Percentiles rank a stretch among this genome's conserved stretches.
Evolutionary conservation across 148 eudicot genomes (phyloP).

Genomic region (Dianthus caryophyllus): DNA sequence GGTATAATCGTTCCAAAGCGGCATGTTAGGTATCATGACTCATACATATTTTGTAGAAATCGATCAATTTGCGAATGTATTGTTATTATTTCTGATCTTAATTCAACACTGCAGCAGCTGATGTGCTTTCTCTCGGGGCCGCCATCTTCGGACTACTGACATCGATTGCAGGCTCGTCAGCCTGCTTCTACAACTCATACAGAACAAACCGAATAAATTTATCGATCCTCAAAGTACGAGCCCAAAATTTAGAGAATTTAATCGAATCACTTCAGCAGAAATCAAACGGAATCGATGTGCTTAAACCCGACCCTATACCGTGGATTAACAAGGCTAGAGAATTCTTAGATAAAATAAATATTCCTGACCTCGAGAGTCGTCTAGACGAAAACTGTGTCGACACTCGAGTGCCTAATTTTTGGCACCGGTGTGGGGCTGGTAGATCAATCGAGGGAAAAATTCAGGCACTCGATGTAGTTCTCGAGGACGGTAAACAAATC

Average conservation of each 20-base stretch:
- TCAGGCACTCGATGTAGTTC: conserved; percentile 18
- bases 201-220: conserved; percentile 29
- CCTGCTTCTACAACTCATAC: conserved; percentile 27
- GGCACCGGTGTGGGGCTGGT: conserved; percentile 15
- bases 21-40: conserved; percentile 21
- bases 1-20: neutral
- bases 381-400: conserved; percentile 17
- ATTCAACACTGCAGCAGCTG: conserved; percentile 26
- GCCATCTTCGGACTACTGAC: conserved; percentile 30
- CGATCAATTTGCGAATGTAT: neutral
- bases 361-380: conserved; percentile 14
- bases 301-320: conserved; percentile 29
- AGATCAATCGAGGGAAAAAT: conserved; percentile 26
- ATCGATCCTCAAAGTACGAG: conserved; percentile 29
- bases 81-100: neutral
- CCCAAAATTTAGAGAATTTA: conserved; percentile 25
- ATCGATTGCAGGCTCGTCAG: conserved; percentile 30
- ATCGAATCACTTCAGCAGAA: conserved; percentile 24
- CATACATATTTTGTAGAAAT: too few relatives aligned
- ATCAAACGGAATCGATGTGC: conserved; percentile 22
- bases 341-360: conserved; percentile 16
- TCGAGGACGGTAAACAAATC: conserved; percentile 24
- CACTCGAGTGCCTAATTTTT: conserved; percentile 17
- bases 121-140: conserved; percentile 32
- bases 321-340: conserved; percentile 26